These are phyloP conservation scores for Cairneyella variabilis DNA, from an alignment of 495 filamentous ascomycete genomes.

Conservation along the genomic window DNA sequence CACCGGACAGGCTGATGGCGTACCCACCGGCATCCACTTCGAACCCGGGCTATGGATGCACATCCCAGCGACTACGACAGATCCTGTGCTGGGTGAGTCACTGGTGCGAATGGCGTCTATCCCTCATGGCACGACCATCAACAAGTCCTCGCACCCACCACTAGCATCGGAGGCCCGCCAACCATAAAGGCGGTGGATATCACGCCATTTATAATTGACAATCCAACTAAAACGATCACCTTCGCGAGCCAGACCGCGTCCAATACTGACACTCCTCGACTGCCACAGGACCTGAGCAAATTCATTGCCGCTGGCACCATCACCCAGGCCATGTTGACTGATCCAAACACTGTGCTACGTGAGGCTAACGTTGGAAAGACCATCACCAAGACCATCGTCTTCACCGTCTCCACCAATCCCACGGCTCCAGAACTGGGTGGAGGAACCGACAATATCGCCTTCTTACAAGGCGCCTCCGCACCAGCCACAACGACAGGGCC, in stretches of 20 bases:
- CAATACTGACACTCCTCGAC: slow-evolving; percentile 18
- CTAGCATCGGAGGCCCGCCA: slow-evolving; percentile 19
- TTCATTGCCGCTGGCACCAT: slow-evolving; percentile 29
- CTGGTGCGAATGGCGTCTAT: slow-evolving; percentile 31
- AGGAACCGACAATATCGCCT: slow-evolving; percentile 29
- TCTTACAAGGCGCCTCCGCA: slow-evolving; percentile 27
- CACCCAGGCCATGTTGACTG: slow-evolving; percentile 24
- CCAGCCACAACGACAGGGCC: slow-evolving; percentile 8
- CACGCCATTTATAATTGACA: slow-evolving; percentile 27
- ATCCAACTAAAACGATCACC: neutral
- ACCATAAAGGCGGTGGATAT: slow-evolving; percentile 16
- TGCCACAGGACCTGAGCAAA: slow-evolving; percentile 28
- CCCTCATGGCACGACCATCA: slow-evolving; percentile 34
- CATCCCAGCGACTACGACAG: slow-evolving; percentile 16
- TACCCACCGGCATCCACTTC: slow-evolving; percentile 21
- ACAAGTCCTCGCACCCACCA: slow-evolving; percentile 23
- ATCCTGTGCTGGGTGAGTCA: slow-evolving; percentile 11
- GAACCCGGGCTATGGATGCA: slow-evolving; percentile 27
- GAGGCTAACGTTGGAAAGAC: slow-evolving; percentile 24
- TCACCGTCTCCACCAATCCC: slow-evolving; percentile 25
- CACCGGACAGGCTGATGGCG: slow-evolving; percentile 23
- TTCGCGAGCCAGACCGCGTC: slow-evolving; percentile 19
- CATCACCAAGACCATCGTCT: slow-evolving; percentile 26
- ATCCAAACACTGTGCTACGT: slow-evolving; percentile 25
- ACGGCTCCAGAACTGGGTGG: slow-evolving; percentile 21